Conservation (phyloP, 208 protist genomes). For the Perkinsela sp. region DNA sequence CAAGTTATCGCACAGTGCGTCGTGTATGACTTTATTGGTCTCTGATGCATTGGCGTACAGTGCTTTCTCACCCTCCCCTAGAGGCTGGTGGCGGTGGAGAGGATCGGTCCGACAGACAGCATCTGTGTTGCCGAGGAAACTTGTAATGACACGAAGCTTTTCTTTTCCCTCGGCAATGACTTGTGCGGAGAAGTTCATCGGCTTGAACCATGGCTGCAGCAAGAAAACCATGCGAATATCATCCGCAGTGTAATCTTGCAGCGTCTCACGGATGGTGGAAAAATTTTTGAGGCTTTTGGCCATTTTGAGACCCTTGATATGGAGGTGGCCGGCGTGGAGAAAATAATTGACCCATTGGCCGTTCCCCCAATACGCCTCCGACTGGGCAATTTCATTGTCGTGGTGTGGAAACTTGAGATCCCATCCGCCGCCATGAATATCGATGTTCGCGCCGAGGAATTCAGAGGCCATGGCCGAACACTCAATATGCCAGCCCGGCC, state of each 20-base stretch:
- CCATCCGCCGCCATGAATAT: conserved; percentile 88
- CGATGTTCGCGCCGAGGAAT: conserved; percentile 65
- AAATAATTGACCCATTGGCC: conserved; percentile 94
- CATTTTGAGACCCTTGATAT: conserved; percentile 94
- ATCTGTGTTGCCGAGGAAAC: conserved; percentile 49
- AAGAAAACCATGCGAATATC: conserved; percentile 81
- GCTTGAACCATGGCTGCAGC: conserved; percentile 47
- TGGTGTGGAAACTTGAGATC: conserved; percentile 98
- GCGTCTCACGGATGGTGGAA: conserved; percentile 74
- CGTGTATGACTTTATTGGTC: conserved; percentile 36
- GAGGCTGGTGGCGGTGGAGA: conserved; percentile 12
- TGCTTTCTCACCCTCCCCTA: conserved; percentile 15
- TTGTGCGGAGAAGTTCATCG: conserved; percentile 71
- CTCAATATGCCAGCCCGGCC: conserved; percentile 99
- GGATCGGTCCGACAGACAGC: conserved; percentile 16
- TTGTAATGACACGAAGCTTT: conserved; percentile 34
- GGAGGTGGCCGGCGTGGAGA: conserved; percentile 81
- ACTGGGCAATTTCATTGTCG: conserved; percentile 95
- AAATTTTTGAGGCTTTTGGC: conserved; percentile 98
- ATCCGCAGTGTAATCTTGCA: conserved; percentile 27
- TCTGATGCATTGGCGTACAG: conserved; percentile 12
- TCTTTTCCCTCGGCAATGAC: conserved; percentile 49
- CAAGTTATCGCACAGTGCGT: conserved; percentile 64
- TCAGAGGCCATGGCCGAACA: conserved; percentile 92
- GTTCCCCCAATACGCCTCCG: conserved; percentile 45